Base-by-base conservation (phyloP, 352 stramenopile species). In the Globisporangium alternatum region DNA sequence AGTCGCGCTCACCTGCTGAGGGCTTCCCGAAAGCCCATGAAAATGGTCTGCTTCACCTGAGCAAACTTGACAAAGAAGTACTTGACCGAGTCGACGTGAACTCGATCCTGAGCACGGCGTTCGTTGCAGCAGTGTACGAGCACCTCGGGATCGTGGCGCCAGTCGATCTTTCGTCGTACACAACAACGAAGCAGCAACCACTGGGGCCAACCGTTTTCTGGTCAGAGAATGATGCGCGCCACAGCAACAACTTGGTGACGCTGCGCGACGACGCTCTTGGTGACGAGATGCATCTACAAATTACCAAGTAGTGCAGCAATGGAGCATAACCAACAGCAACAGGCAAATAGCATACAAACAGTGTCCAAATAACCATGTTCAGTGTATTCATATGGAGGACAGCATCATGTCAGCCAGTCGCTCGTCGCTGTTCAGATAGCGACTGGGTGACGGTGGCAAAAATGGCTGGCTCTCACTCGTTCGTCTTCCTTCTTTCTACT, bases 111-210 rank as follows among this genome's bases (percentile, higher is more conserved):
- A 73, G 69, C 37, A 68, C 74, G 41, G 69, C 76, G 2, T 68
- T 82, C 7, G 67, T 75, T 13, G 60, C 74, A 12, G 76, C 76
- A 1, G 67, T 86, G 22, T 89, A 86, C 53, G 77, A 87, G 53
- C 65, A 63, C 5, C 30, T 81, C 19, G 52, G 49, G 3, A 22
- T 88, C 17, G 10, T 86, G 25, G 54, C 45, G 5, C 64, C 39
- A 19, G 30, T 62, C 3, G 22, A 53, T 8, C 17, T 28, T 2
- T n/a, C 56, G 1, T 43, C 39, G n/a, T 12, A 19, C 2, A 21
- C 39, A 17, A n/a, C 15, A 6, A 5, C 13, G 39, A 45, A 45
- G 7, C 21, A 12, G 21, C 33, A 21, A 17, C 21, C 56, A 31
- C 21, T 62, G 12, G 21, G 15, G 0, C 56, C 56, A 12, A 37